phyloP scores from a whole-genome alignment of 1,284 basidiomycete genomes.

The Cutaneotrichosporon sp. region DNA sequence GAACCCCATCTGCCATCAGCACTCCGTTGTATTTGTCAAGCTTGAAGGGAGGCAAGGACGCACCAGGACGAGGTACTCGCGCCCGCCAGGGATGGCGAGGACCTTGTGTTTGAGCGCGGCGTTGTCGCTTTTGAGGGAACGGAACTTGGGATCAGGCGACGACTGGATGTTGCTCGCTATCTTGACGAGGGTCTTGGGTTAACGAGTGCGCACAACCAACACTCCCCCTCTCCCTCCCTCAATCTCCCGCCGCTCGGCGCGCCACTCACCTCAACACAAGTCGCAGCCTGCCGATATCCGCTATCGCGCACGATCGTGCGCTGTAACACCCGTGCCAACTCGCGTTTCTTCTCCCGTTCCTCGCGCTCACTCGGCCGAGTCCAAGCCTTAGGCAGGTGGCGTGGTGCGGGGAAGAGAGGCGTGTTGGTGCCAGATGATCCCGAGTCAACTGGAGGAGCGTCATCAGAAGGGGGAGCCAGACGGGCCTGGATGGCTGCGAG shows the following conservation, averaged over 20 bases:
- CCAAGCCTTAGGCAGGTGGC: slow-evolving; percentile 20
- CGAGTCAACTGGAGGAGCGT: not conserved
- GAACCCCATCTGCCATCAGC: slow-evolving; percentile 45
- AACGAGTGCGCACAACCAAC: not conserved
- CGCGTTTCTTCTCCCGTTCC: slow-evolving; percentile 33
- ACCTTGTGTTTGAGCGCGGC: slow-evolving; percentile 42
- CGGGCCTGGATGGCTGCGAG: slow-evolving; percentile 45
- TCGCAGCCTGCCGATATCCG: slow-evolving; percentile 38
- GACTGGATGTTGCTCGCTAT: slow-evolving; percentile 45
- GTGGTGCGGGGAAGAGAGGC: slow-evolving; percentile 8
- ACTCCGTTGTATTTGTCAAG: not conserved
- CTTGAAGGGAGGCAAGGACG: slow-evolving; percentile 18
- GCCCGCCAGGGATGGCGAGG: slow-evolving; percentile 39
- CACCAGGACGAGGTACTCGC: slow-evolving; percentile 49
- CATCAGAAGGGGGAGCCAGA: slow-evolving; percentile 17
- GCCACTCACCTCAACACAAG: slow-evolving; percentile 47
- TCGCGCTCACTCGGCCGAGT: slow-evolving; percentile 21
- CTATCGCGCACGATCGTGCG: slow-evolving; percentile 47
- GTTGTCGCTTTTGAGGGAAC: slow-evolving; percentile 42
- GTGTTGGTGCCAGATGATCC: slow-evolving; percentile 6
- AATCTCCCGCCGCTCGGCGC: not conserved
- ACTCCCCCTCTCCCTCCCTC: not conserved
- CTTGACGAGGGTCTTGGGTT: slow-evolving; percentile 45
- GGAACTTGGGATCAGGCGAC: slow-evolving; percentile 42
- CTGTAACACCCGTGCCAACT: slow-evolving; percentile 40